Evolutionary conservation across 2,329 filamentous ascomycete species (phyloP), one percentile per base, ranked within the genome.

Genomic region (Moelleriella libera): DNA sequence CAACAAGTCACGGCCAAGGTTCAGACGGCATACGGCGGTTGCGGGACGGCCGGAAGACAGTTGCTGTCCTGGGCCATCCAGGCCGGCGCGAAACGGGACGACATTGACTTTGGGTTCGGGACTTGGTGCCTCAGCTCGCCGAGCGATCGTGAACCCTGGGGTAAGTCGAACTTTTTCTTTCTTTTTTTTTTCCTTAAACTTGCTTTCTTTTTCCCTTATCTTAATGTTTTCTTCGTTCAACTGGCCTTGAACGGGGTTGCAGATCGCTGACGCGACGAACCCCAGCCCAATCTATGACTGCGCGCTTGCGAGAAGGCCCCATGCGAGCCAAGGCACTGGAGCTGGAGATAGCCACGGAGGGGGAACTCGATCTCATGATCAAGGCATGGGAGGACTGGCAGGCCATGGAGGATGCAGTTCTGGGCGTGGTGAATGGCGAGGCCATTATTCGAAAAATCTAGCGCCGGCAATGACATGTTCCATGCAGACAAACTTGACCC

Each of bases 361-460:
- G 50, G 9, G 56, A 60, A 21, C 39, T 59, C 6, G 59, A 59
- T 12, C 54, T 49, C 0, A 62, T 62, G 57, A 50, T 53, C 2
- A 47, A 54, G 8, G 58, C 57, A 8, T 61, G 60, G 60, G 51
- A 54, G 7, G 42, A 54, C 41, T 62, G 60, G 60, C 51, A 46
- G 5, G 47, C 53, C 6, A 49, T 49, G 2, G 54, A 60, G 28
- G 58, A 60, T 42, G 57, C 58, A 32, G 61, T 52, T 1, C 47
- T 61, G 4, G 60, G 59, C 0, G 52, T 61, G 5, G 52, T 60
- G 51, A 59, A 60, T 28, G 60, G 60, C 0, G 57, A 62, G 41
- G 47, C 55, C 8, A 51, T 62, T 6, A 52, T 59, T 21, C 50
- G 51, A 1, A 59, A 55, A 45, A 51, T 14, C 12, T 30, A 32